Base-by-base conservation (phyloP, 768 basidiomycete genomes). In the Russula foetens region DNA sequence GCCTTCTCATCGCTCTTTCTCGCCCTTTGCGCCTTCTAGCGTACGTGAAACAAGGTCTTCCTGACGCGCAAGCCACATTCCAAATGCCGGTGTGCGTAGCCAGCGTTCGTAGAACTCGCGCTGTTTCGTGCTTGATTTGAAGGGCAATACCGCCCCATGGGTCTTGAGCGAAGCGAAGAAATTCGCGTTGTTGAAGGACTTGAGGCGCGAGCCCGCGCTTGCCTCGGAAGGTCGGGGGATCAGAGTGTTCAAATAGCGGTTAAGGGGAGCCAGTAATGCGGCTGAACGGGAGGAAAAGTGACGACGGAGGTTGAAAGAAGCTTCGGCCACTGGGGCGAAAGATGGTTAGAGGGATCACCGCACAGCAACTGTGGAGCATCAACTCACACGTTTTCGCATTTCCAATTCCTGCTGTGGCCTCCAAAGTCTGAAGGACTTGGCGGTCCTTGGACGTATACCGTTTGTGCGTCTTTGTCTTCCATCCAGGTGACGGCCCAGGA, bases 241-340 rank as follows among this genome's bases (percentile, higher is more conserved):
- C 50, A 95, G 80, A 1, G 87, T 86, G 61, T 90, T 88, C 44
- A 98, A 84, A 76, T 98, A 98, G 65, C 95, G 83, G 66, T 95
- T 86, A 5, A 98, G 79, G 0, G 96, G 96, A 2, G 90, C 86
- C 23, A 98, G 81, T 62, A 98, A 78, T 56, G 86, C 86, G 21
- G 87, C 89, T 1, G 96, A 92, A 47, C 95, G 81, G 43, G 88
- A 82, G 55, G 84, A 84, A 70, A 98, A 92, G 69, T 98, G 92
- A 48, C 83, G 77, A 24, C 91, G 84, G 14, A 96, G 76, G 56
- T 74, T 79, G 54, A 83, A 81, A 55, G 81, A 92, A 29, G 82
- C 82, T 43, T 81, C 79, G 8, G 85, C 72, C 66, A 77, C 88
- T 90, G 67, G 21, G 14, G 46, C 46, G 45, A 28, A n/a, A n/a